These are phyloP conservation scores for Rhinocladiella mackenziei DNA, from an alignment of 2,329 filamentous ascomycete genomes.

Conservation along the genomic window DNA sequence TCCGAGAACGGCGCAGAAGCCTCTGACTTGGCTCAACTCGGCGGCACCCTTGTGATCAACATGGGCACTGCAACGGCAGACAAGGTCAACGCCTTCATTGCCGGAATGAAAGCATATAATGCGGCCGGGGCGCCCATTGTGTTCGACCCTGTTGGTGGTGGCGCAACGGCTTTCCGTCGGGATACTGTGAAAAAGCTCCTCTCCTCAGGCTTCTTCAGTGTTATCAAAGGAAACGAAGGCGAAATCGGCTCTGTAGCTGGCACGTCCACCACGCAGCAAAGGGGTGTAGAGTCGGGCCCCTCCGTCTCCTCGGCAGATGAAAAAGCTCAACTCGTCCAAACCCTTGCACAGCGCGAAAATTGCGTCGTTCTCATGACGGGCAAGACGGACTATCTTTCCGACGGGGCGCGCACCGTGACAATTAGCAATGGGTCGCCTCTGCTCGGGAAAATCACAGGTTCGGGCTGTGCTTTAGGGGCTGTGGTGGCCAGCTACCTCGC, in stretches of 20 bases:
- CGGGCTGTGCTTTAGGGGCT: constrained; percentile 81
- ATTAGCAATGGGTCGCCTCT: constrained; percentile 71
- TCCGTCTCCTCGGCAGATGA: constrained; percentile 53
- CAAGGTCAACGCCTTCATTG: constrained; percentile 65
- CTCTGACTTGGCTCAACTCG: constrained; percentile 68
- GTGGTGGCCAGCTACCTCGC: constrained; percentile 72
- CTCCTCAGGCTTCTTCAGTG: constrained; percentile 68
- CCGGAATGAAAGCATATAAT: constrained; percentile 80
- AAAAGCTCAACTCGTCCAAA: constrained; percentile 59
- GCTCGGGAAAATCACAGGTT: constrained; percentile 49
- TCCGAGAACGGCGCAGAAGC: constrained; percentile 82
- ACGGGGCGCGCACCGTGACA: constrained; percentile 64
- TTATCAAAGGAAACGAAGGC: constrained; percentile 92
- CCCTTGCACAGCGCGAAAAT: constrained; percentile 63
- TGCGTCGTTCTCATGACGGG: constrained; percentile 82
- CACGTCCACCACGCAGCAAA: constrained; percentile 57
- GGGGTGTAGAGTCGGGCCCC: constrained; percentile 74
- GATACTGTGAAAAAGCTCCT: constrained; percentile 68
- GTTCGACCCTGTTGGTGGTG: constrained; percentile 86
- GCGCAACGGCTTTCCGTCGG: constrained; percentile 71
- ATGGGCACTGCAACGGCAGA: constrained; percentile 88
- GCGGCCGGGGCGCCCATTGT: constrained; percentile 68
- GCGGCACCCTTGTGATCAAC: constrained; percentile 80
- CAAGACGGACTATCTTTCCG: constrained; percentile 68
- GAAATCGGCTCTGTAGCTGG: constrained; percentile 75